phyloP scores from a whole-genome alignment of 2,329 filamentous ascomycete genomes.

The Trichophyton rubrum region DNA sequence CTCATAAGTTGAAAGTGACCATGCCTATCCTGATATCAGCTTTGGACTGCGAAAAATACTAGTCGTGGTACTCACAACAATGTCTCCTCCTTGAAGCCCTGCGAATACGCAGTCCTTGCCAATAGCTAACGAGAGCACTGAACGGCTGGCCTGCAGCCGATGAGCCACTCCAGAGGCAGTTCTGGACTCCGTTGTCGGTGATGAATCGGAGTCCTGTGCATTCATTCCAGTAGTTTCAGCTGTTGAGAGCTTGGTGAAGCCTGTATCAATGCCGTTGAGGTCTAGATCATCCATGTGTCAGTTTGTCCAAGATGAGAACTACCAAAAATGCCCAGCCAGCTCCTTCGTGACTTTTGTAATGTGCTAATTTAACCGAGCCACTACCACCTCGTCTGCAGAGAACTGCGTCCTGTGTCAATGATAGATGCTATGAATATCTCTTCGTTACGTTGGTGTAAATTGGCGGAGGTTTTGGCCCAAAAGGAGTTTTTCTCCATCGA shows the following conservation, averaged over 20 bases:
- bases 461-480: background rate
- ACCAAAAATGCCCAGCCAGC: background rate
- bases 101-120: slow-evolving; percentile 75
- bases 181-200: background rate
- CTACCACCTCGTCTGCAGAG: background rate
- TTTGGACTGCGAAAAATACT: background rate
- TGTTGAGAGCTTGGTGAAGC: background rate
- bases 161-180: slow-evolving; percentile 23
- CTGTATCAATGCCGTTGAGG: background rate
- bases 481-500: background rate
- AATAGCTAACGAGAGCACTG: slow-evolving; percentile 61
- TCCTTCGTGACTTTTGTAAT: background rate
- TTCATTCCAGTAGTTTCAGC: background rate
- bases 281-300: background rate
- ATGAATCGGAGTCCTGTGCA: background rate
- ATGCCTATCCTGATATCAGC: slow-evolving; percentile 40
- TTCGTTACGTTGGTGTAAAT: background rate
- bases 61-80: slow-evolving; percentile 45
- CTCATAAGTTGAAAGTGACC: slow-evolving; percentile 80
- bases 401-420: background rate
- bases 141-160: slow-evolving; percentile 30
- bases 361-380: background rate
- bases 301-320: background rate
- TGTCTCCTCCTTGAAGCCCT: slow-evolving; percentile 86
- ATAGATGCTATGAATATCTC: background rate